Conservation (phyloP, 805 yeast species). For the Metschnikowia koreensis region DNA sequence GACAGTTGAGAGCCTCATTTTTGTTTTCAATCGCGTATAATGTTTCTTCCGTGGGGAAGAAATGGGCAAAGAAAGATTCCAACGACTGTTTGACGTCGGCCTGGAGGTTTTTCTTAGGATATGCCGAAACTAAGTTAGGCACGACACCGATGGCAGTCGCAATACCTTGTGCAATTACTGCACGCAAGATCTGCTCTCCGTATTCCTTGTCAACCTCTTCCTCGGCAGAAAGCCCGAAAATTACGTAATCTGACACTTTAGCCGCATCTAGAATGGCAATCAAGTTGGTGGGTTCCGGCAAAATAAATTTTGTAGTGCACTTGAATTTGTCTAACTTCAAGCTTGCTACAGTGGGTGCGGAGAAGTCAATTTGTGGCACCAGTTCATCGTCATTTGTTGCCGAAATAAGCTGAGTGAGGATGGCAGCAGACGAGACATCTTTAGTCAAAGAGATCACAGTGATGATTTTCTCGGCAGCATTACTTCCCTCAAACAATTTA, state of each 20-base stretch:
- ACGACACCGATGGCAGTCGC: slow-evolving; percentile 78
- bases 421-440: slow-evolving; percentile 59
- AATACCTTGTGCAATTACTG: slow-evolving; percentile 89
- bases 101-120: slow-evolving; percentile 75
- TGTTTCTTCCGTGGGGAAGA: slow-evolving; percentile 68
- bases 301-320: slow-evolving; percentile 67
- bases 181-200: slow-evolving; percentile 89
- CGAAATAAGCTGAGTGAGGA: slow-evolving; percentile 51
- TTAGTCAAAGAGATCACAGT: slow-evolving; percentile 76
- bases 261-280: slow-evolving; percentile 79
- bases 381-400: slow-evolving; percentile 27
- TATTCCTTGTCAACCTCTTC: slow-evolving; percentile 74
- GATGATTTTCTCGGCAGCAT: slow-evolving; percentile 80
- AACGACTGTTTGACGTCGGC: slow-evolving; percentile 51
- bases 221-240: slow-evolving; percentile 85
- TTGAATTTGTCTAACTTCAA: slow-evolving; percentile 64
- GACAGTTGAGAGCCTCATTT: slow-evolving; percentile 69
- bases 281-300: slow-evolving; percentile 68
- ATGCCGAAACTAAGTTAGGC: slow-evolving; percentile 65
- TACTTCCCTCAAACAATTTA: slow-evolving; percentile 73
- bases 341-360: slow-evolving; percentile 50
- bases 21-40: slow-evolving; percentile 65
- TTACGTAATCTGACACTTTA: slow-evolving; percentile 82
- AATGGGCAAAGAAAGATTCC: slow-evolving; percentile 40
- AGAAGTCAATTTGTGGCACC: slow-evolving; percentile 14